Evolutionary conservation across 2,329 filamentous ascomycete species (phyloP).

Genomic region (Calycina herbarum): DNA sequence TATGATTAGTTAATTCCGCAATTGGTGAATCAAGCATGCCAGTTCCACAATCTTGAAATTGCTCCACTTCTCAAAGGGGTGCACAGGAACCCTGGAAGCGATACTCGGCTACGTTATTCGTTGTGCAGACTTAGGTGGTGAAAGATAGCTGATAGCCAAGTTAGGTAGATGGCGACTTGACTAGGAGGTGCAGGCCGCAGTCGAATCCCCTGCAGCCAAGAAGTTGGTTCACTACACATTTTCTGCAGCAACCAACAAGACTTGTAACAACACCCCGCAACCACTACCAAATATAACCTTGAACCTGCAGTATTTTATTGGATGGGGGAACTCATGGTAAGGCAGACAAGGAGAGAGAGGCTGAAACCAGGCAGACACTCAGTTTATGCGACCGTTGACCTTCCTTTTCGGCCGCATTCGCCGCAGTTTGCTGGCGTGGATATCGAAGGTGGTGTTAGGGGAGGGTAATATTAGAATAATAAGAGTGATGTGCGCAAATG

Average conservation of each 20-base stretch:
- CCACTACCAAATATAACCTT: background rate
- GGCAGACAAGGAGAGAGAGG: background rate
- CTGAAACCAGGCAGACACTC: background rate
- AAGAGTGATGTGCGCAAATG: background rate
- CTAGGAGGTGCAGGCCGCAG: too few species aligned
- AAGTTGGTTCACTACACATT: background rate
- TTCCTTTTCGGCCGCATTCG: background rate
- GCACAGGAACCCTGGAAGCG: too few species aligned
- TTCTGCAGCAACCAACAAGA: background rate
- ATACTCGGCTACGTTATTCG: too few species aligned
- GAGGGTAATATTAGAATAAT: background rate
- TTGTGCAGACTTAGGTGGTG: too few species aligned
- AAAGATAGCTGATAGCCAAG: too few species aligned
- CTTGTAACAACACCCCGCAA: background rate
- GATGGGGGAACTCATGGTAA: background rate
- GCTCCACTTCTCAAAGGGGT: too few species aligned
- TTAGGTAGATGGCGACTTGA: too few species aligned
- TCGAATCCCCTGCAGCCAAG: background rate
- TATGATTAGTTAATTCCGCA: too few species aligned
- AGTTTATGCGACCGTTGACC: background rate
- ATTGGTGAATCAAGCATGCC: too few species aligned
- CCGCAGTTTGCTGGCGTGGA: background rate
- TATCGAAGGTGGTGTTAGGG: background rate
- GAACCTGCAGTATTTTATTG: background rate
- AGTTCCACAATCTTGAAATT: too few species aligned